phyloP scores from a whole-genome alignment of 257 asterid genomes.

The Solanum paucissectum region DNA sequence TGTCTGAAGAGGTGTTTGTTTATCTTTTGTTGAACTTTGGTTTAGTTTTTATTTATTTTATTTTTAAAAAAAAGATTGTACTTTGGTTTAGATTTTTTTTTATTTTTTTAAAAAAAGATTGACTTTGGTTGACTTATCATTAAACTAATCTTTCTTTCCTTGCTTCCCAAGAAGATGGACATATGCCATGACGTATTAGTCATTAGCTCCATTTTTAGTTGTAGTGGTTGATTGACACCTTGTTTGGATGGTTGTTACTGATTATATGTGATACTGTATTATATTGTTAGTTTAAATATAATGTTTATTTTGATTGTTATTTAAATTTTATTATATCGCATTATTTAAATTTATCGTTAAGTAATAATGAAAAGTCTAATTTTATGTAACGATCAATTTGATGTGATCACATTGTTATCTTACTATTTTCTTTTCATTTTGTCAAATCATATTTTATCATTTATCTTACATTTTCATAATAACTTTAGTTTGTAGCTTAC shows the following conservation, averaged over 20 bases:
- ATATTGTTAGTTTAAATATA: no score
- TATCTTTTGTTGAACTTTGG: background rate
- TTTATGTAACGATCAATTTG: background rate
- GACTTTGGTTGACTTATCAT: background rate
- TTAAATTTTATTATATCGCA: no score
- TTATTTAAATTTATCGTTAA: accelerated
- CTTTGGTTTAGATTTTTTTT: background rate
- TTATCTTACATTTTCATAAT: background rate
- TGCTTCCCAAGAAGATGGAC: background rate
- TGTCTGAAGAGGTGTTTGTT: background rate
- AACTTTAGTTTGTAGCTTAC: no score
- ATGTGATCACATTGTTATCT: no score
- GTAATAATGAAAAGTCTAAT: no score
- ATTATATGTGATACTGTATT: accelerated
- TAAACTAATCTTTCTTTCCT: background rate
- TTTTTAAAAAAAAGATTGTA: no score
- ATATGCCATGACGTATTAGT: background rate
- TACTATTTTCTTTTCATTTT: no score
- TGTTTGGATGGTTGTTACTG: background rate
- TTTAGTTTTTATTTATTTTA: no score
- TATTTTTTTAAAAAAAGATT: no score
- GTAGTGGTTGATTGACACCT: background rate
- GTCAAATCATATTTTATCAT: background rate
- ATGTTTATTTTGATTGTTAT: accelerated
- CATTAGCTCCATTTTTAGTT: background rate